A percentile compares a stretch with the other conserved stretches of the same genome.
Evolutionary conservation across 2,329 filamentous ascomycete species (phyloP).

Genomic region (Fusarium irregulare): DNA sequence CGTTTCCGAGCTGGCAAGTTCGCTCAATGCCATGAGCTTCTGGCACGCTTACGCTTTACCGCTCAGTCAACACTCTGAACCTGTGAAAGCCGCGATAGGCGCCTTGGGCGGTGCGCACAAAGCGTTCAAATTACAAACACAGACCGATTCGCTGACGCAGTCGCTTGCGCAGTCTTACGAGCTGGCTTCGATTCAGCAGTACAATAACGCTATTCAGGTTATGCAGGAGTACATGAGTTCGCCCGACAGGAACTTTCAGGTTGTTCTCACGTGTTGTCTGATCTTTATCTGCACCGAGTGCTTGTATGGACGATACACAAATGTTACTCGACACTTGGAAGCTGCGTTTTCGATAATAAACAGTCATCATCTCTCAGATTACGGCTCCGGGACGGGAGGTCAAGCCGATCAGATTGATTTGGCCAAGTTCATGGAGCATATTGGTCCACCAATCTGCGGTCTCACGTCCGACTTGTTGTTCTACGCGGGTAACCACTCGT

Average conservation of each 20-base stretch:
- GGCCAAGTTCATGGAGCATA: conserved; percentile 13
- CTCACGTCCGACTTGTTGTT: conserved; percentile 13
- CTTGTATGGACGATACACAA: background rate
- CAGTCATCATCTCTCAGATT: background rate
- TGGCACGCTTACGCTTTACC: conserved; percentile 16
- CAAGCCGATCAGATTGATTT: background rate
- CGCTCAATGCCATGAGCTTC: background rate
- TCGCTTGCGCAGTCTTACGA: conserved; percentile 13
- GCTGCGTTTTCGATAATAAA: background rate
- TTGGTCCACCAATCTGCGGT: conserved; percentile 4
- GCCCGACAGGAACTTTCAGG: background rate
- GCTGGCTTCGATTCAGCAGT: background rate
- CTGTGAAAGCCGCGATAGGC: conserved; percentile 4
- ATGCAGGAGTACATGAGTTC: conserved; percentile 15
- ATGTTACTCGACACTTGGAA: conserved; percentile 12
- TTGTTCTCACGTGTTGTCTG: conserved; percentile 18
- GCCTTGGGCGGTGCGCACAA: conserved; percentile 24
- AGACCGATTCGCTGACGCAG: background rate
- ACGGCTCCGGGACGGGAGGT: too few species aligned
- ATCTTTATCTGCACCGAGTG: conserved; percentile 26
- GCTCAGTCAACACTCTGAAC: background rate
- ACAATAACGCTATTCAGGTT: conserved; percentile 8
- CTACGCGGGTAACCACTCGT: background rate
- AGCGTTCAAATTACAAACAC: conserved; percentile 7
- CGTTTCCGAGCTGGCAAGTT: background rate